phyloP scores from a whole-genome alignment of 106 monocot species.

The Xerophyta viscosa region DNA sequence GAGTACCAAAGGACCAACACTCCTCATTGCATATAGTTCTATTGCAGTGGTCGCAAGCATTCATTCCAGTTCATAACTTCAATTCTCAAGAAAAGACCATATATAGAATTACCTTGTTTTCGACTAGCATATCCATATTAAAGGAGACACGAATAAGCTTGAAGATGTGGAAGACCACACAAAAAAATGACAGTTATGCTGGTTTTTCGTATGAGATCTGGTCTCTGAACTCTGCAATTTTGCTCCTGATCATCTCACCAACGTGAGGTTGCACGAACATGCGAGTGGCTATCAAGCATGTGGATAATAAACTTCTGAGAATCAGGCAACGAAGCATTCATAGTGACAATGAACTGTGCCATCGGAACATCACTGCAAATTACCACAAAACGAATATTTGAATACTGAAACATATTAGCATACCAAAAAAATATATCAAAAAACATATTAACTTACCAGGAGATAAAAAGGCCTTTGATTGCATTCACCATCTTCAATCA shows the following conservation, averaged over 20 bases:
- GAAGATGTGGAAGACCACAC: too few relatives aligned
- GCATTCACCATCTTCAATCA: conserved; percentile 78
- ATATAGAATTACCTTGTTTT: too few relatives aligned
- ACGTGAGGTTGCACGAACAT: conserved; percentile 88
- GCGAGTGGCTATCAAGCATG: conserved; percentile 69
- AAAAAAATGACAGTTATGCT: conserved; percentile 26
- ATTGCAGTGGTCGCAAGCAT: too few relatives aligned
- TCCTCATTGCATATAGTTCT: too few relatives aligned
- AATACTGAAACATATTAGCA: too few relatives aligned
- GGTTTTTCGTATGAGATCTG: conserved; percentile 96
- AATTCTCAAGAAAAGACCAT: too few relatives aligned
- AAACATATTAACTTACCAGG: conserved; percentile 45
- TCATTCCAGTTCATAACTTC: too few relatives aligned
- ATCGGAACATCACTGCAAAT: conserved; percentile 81
- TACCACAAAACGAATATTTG: not conserved
- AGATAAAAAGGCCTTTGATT: conserved; percentile 86
- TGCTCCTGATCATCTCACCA: conserved; percentile 72
- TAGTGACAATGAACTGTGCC: conserved; percentile 86
- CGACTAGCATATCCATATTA: too few relatives aligned
- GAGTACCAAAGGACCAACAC: too few relatives aligned
- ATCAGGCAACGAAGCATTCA: conserved; percentile 70
- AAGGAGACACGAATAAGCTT: too few relatives aligned
- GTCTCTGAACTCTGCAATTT: conserved; percentile 78
- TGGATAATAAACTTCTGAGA: conserved; percentile 79
- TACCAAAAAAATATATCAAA: not conserved